Evolutionary conservation across 805 yeast species (phyloP), one percentile per base, ranked within the genome.

Genomic region (Pichia membranifaciens): DNA sequence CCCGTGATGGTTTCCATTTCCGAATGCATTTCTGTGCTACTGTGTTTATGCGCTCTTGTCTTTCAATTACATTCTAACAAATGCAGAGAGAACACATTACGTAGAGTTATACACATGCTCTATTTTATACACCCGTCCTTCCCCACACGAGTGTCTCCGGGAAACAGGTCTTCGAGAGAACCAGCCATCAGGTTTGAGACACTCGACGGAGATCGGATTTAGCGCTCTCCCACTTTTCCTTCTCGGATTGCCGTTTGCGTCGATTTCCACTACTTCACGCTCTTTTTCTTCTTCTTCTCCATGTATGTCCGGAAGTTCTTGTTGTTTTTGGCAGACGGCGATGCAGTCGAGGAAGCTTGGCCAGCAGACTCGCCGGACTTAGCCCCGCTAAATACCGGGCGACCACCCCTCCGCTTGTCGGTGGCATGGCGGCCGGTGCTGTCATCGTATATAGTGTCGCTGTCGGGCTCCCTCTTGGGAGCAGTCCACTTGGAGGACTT

Each of bases 231-330:
- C 20, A 34, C 20, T 34, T 83, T 84, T 29, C 33, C 2, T n/a
- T n/a, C n/a, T n/a, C n/a, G n/a, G n/a, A n/a, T n/a, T n/a, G n/a
- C n/a, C n/a, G n/a, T n/a, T n/a, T n/a, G n/a, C n/a, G n/a, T n/a
- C n/a, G n/a, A n/a, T 34, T 34, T 34, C 37, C 20, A 34, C 20
- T 34, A 83, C 84, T 29, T 41, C 2, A 81, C 73, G 62, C 82
- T 84, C 46, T 79, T 70, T 54, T 75, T 73, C 47, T 75, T 81
- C 48, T 68, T 65, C 55, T 56, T 58, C 13, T 54, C 48, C 43
- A 45, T 52, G 44, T 52, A 50, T 5, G 41, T 23, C 13, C 53
- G 43, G 18, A 51, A 53, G 21, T 49, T 53, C 5, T 39, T 41
- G 18, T 43, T 45, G n/a, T 41, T 45, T 18, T 45, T 47, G 1